Conservation (phyloP, 805 yeast genomes). For the Tetrapisispora namnaoensis region DNA sequence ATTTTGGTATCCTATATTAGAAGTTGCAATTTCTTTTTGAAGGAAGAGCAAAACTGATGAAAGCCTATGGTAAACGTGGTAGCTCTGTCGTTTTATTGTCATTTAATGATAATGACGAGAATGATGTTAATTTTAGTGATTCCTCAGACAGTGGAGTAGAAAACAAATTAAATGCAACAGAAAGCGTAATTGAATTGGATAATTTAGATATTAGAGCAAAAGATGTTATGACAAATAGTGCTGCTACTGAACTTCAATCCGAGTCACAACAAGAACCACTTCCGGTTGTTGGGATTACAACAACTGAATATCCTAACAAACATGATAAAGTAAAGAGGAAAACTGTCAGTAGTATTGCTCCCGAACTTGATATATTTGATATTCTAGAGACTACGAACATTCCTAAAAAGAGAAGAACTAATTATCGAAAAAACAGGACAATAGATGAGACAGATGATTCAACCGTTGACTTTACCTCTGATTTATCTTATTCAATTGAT, state of each 20-base stretch:
- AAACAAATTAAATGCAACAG: not conserved
- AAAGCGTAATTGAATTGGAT: too few species aligned
- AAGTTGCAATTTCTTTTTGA: too few species aligned
- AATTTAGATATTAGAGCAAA: not conserved
- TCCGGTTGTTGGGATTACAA: not conserved
- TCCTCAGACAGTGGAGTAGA: slow-evolving; percentile 10
- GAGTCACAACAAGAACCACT: too few species aligned
- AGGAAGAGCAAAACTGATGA: slow-evolving; percentile 6
- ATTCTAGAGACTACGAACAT: slow-evolving; percentile 14
- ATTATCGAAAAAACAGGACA: slow-evolving; percentile 22
- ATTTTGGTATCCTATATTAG: too few species aligned
- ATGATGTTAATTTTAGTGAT: slow-evolving; percentile 11
- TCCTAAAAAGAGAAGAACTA: slow-evolving; percentile 11
- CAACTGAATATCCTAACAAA: not conserved
- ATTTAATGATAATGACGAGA: not conserved
- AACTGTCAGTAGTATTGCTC: not conserved
- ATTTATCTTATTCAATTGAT: not conserved
- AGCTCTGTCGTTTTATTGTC: slow-evolving; percentile 7
- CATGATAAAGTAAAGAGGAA: not conserved
- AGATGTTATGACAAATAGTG: not conserved
- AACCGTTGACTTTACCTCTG: not conserved
- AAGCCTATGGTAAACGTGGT: slow-evolving; percentile 16
- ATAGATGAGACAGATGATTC: slow-evolving; percentile 3
- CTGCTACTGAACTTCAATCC: too few species aligned
- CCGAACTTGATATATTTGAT: slow-evolving; percentile 14